These are phyloP conservation scores for Aphanomyces euteiches DNA, from an alignment of 352 stramenopile species.

Conservation along the genomic window DNA sequence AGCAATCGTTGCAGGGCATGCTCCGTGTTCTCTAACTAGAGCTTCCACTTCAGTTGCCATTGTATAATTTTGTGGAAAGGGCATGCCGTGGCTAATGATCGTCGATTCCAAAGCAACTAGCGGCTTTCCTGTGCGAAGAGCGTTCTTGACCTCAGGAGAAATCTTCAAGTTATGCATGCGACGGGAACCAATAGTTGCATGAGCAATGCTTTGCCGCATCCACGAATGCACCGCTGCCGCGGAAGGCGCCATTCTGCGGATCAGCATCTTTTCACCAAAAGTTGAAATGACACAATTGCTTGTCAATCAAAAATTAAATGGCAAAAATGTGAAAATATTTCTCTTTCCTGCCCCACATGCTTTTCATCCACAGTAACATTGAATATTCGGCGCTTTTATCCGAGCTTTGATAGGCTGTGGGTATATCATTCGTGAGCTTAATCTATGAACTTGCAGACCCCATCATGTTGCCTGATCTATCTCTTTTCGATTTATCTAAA, in stretches of 20 bases:
- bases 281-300: background rate
- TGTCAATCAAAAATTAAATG: background rate
- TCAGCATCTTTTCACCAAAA: no score
- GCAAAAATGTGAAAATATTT: background rate
- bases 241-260: no score
- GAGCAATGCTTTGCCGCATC: background rate
- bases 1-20: slow-evolving; percentile 94
- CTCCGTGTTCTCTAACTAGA: slow-evolving; percentile 82
- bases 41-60: slow-evolving; percentile 89
- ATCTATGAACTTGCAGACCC: no score
- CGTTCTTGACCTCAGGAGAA: slow-evolving; percentile 31
- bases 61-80: slow-evolving; percentile 95
- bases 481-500: no score
- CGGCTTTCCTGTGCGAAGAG: slow-evolving; percentile 40
- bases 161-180: slow-evolving; percentile 12
- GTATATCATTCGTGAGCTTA: no score
- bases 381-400: no score
- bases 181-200: background rate
- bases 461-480: no score
- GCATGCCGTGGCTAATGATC: slow-evolving; percentile 99
- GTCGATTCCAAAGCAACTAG: slow-evolving; percentile 97
- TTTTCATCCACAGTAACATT: no score
- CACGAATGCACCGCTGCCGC: background rate
- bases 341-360: no score
- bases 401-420: no score